Conservation (phyloP, 202 grass and related monocot species). For the Zoysia matrella region DNA sequence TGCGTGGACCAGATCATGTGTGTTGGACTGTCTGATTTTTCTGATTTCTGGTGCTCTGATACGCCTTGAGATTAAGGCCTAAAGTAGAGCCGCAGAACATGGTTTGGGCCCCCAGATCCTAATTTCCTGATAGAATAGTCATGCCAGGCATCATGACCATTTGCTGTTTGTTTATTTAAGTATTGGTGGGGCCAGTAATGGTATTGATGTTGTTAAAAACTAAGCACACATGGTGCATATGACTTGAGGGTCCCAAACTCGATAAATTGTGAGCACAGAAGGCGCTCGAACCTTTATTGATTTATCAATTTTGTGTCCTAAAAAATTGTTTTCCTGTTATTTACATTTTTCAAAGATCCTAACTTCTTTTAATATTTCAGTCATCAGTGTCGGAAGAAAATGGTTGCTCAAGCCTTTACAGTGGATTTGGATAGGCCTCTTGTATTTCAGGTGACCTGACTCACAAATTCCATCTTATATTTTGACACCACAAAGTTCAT, state of each 20-base stretch:
- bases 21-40: constrained; percentile 12
- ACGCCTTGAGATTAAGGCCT: not conserved
- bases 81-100: constrained; percentile 28
- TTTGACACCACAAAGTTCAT: not conserved
- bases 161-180: constrained; percentile 26
- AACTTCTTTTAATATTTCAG: constrained; percentile 38
- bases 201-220: not conserved
- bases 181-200: not conserved
- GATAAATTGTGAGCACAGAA: not conserved
- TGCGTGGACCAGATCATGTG: constrained; percentile 19
- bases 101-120: constrained; percentile 24
- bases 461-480: not conserved
- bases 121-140: constrained; percentile 25
- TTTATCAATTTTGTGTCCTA: not conserved
- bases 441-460: constrained; percentile 81
- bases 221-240: not conserved
- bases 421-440: constrained; percentile 92
- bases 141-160: constrained; percentile 5
- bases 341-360: not conserved
- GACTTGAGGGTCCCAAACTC: not conserved
- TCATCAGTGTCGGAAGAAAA: constrained; percentile 42
- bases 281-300: not conserved
- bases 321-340: constrained; percentile 2
- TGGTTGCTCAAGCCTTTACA: constrained; percentile 76
- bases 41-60: constrained; percentile 24